Evolutionary conservation across 2,329 filamentous ascomycete species (phyloP), one percentile per base, ranked within the genome.

Genomic region (Didymella lethalis): DNA sequence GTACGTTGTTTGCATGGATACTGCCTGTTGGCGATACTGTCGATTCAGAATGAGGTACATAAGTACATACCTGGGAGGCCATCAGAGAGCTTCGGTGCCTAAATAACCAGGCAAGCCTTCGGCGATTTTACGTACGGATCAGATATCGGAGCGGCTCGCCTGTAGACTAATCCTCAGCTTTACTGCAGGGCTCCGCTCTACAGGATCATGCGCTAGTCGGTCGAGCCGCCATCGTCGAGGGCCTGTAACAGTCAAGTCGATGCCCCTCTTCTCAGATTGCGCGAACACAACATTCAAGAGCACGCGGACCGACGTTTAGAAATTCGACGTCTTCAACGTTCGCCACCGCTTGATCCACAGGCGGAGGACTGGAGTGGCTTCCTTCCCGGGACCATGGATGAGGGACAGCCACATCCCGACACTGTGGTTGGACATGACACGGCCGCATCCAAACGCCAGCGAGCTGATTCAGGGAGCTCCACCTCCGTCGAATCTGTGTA

Each of bases 371-470:
- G 61, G 63, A 54, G 64, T 57, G 59, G 62, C 62, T 61, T 61
- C 55, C 64, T 63, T 67, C 73, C 73, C 73, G 71, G 62, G 57
- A 64, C 73, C 73, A 77, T 76, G 74, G 73, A 74, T 49, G 64
- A 68, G 72, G 69, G 61, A 63, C 71, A 68, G 74, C 73, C 74
- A 75, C 72, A 61, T 72, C 72, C 74, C 74, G 73, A 71, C 62
- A 66, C 67, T 62, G 62, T 62, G 73, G 74, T 66, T 66, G 68
- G 64, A 66, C 66, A 72, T 75, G 69, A 69, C 68, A 75, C 70
- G 67, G 66, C 64, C 66, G 64, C 64, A 66, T 66, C 67, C 63
- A 76, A 75, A 68, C 74, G 73, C 54, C 58, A 60, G 40, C 68
- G 73, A 63, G 61, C 70, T 63, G 64, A 70, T 63, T 75, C 74